phyloP scores from a whole-genome alignment of 1,139 yeast genomes.

The Taphrina sp. region DNA sequence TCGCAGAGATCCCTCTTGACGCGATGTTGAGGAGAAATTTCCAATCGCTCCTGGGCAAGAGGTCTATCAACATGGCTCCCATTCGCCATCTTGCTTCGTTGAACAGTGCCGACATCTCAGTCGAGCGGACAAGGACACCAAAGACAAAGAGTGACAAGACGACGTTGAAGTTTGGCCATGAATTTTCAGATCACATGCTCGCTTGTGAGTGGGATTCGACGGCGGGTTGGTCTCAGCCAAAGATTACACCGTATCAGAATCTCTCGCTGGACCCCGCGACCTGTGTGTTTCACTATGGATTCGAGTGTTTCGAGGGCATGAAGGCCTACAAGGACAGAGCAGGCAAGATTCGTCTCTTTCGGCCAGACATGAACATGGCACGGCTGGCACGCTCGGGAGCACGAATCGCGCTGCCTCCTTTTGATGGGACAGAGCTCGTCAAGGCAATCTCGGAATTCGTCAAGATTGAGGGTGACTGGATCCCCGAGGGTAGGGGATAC shows the following conservation, averaged over 20 bases:
- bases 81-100: constrained; percentile 42
- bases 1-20: too few relatives aligned
- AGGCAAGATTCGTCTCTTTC: constrained; percentile 73
- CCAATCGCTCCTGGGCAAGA: too few relatives aligned
- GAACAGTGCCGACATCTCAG: constrained; percentile 65
- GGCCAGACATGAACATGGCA: constrained; percentile 87
- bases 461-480: constrained; percentile 67
- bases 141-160: constrained; percentile 69
- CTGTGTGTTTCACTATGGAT: constrained; percentile 88
- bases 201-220: constrained; percentile 76
- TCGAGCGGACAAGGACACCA: constrained; percentile 60
- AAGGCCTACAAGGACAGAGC: constrained; percentile 70
- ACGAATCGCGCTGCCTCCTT: constrained; percentile 81
- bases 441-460: constrained; percentile 73
- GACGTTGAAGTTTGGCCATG: constrained; percentile 75
- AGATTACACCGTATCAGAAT: constrained; percentile 78
- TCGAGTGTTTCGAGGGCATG: constrained; percentile 93
- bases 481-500: constrained; percentile 82
- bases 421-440: constrained; percentile 73
- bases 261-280: constrained; percentile 79
- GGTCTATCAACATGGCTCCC: too few relatives aligned
- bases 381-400: constrained; percentile 86
- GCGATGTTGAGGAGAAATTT: too few relatives aligned
- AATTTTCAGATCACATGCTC: constrained; percentile 90
- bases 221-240: constrained; percentile 82